A percentile compares a stretch with the other conserved stretches of the same genome.
Conservation (phyloP, 2,329 filamentous ascomycete species). For the Cadophora sp. region DNA sequence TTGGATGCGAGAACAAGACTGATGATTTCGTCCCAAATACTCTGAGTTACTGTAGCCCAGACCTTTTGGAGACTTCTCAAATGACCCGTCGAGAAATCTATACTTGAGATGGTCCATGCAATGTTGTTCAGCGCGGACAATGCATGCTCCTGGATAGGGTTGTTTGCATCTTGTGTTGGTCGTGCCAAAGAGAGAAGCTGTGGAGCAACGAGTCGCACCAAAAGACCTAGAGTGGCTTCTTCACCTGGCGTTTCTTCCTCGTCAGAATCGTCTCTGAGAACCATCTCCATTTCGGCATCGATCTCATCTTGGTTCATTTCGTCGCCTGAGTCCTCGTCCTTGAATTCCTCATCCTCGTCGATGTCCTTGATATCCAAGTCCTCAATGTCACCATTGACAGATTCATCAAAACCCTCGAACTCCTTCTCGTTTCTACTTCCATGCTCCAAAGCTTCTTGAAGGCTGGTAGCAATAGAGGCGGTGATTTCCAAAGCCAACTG, state of each 20-base stretch:
- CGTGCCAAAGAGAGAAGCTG: slow-evolving; percentile 38
- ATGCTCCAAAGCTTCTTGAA: slow-evolving; percentile 59
- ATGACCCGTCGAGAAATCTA: slow-evolving; percentile 65
- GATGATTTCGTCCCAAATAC: slow-evolving; percentile 65
- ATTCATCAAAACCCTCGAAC: slow-evolving; percentile 49
- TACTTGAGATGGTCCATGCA: slow-evolving; percentile 68
- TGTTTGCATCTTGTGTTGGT: slow-evolving; percentile 39
- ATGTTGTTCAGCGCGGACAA: slow-evolving; percentile 71
- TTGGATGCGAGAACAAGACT: slow-evolving; percentile 64
- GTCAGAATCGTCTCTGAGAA: slow-evolving; percentile 56
- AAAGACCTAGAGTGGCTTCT: slow-evolving; percentile 40
- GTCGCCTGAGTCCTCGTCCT: slow-evolving; percentile 49
- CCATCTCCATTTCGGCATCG: slow-evolving; percentile 69
- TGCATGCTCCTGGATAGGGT: slow-evolving; percentile 58
- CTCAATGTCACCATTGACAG: slow-evolving; percentile 38
- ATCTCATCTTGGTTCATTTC: slow-evolving; percentile 64
- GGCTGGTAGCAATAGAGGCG: slow-evolving; percentile 67
- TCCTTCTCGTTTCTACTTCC: slow-evolving; percentile 50
- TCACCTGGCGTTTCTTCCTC: slow-evolving; percentile 48
- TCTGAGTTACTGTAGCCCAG: slow-evolving; percentile 61
- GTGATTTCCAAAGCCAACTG: slow-evolving; percentile 65
- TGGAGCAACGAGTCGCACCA: slow-evolving; percentile 44
- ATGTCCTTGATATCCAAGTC: slow-evolving; percentile 50
- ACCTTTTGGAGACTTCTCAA: slow-evolving; percentile 54
- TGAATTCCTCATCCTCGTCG: slow-evolving; percentile 49